Conservation (phyloP, 83 land plant genomes). For the Diphasiastrum complanatum region DNA sequence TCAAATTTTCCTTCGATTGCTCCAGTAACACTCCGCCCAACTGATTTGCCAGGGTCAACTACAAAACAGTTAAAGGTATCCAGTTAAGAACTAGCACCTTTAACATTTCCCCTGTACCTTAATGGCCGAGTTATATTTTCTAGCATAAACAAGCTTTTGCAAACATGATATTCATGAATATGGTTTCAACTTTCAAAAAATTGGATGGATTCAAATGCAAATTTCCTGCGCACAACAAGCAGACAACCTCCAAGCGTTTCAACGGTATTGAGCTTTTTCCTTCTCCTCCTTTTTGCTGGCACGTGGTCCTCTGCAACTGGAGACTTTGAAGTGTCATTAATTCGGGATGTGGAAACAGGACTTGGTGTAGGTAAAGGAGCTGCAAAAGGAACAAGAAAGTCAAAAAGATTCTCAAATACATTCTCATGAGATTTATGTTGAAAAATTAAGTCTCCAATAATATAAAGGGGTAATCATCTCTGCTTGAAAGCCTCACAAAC, state of each 20-base stretch:
- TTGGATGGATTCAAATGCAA: not conserved
- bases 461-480: not conserved
- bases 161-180: too few relatives aligned
- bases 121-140: too few relatives aligned
- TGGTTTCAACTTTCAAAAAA: too few relatives aligned
- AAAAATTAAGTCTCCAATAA: too few relatives aligned
- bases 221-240: too few relatives aligned
- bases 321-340: conserved; percentile 8
- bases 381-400: conserved; percentile 1
- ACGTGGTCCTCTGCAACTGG: conserved; percentile 11
- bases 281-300: conserved; percentile 15
- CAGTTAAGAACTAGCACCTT: too few relatives aligned
- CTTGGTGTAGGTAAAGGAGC: conserved; percentile 30
- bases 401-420: too few relatives aligned
- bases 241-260: too few relatives aligned
- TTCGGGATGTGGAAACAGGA: conserved; percentile 6
- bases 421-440: not conserved
- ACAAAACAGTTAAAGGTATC: not conserved
- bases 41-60: conserved; percentile 11
- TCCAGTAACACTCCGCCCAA: conserved; percentile 31
- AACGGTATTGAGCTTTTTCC: too few relatives aligned
- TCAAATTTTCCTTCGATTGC: conserved; percentile 39
- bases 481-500: not conserved
- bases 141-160: too few relatives aligned
- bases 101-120: too few relatives aligned